phyloP scores from a whole-genome alignment of 2,329 filamentous ascomycete species.

The Pestalotiopsis sp. region DNA sequence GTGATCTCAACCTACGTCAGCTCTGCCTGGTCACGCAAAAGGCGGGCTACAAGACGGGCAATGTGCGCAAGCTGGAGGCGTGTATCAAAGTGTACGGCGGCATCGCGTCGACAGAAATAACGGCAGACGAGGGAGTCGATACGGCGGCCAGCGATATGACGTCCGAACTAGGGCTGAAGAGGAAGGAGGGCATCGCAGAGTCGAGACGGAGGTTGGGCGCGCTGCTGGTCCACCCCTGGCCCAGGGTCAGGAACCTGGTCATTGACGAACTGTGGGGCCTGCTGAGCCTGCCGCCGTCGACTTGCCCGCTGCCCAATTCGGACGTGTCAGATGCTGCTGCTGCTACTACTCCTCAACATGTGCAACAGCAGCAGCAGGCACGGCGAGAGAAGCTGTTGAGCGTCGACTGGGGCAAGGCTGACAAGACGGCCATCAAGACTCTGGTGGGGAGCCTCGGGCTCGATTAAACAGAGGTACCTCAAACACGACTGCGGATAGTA shows the following conservation, averaged over 20 bases:
- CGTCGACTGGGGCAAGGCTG: constrained; percentile 60
- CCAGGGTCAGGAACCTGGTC: constrained; percentile 64
- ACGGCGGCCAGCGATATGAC: neutral
- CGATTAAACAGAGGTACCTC: constrained; percentile 18
- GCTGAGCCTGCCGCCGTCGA: constrained; percentile 18
- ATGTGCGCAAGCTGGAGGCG: constrained; percentile 78
- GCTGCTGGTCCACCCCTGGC: constrained; percentile 82
- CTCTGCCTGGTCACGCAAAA: constrained; percentile 75
- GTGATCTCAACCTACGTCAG: constrained; percentile 46
- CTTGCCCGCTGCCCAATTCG: neutral
- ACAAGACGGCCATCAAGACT: constrained; percentile 44
- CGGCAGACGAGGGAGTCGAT: constrained; percentile 18
- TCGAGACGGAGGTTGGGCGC: constrained; percentile 70
- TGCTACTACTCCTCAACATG: neutral
- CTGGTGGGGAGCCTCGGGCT: constrained; percentile 46
- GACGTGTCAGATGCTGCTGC: neutral
- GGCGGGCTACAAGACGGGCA: constrained; percentile 80
- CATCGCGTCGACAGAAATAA: constrained; percentile 45
- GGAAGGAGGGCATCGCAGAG: constrained; percentile 48
- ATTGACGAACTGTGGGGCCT: constrained; percentile 63
- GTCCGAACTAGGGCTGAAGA: constrained; percentile 24
- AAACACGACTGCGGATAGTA: neutral
- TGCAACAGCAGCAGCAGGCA: neutral
- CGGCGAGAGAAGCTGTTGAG: constrained; percentile 41
- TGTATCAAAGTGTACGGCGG: constrained; percentile 79